phyloP scores from a whole-genome alignment of 2,329 filamentous ascomycete genomes.

The Coniella lustricola region DNA sequence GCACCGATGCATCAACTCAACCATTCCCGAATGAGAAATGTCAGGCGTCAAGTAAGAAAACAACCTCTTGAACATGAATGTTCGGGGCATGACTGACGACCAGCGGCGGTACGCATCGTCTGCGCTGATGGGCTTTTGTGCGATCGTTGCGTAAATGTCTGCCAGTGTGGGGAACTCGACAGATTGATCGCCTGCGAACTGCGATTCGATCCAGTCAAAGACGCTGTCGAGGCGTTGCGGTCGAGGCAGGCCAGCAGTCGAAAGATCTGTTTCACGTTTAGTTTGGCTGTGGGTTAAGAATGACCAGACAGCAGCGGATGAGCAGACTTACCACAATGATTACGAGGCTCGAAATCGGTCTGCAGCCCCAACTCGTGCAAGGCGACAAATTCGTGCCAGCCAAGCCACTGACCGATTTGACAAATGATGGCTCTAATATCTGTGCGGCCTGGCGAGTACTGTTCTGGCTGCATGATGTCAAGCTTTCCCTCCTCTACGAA shows the following conservation, averaged over 20 bases:
- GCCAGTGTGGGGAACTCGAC: slow-evolving; percentile 35
- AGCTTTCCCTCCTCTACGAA: slow-evolving; percentile 87
- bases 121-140: slow-evolving; percentile 29
- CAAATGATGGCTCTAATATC: slow-evolving; percentile 67
- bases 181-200: slow-evolving; percentile 32
- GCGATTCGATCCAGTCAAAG: slow-evolving; percentile 47
- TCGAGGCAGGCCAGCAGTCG: slow-evolving; percentile 19
- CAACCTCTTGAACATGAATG: slow-evolving; percentile 61
- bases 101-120: slow-evolving; percentile 32
- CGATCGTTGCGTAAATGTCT: slow-evolving; percentile 37
- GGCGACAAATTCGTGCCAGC: slow-evolving; percentile 50
- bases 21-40: slow-evolving; percentile 52
- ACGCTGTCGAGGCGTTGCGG: slow-evolving; percentile 30
- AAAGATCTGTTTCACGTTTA: slow-evolving; percentile 22
- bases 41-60: slow-evolving; percentile 50
- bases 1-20: slow-evolving; percentile 66
- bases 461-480: slow-evolving; percentile 47
- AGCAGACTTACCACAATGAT: slow-evolving; percentile 33
- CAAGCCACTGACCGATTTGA: slow-evolving; percentile 77
- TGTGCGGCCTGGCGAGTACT: slow-evolving; percentile 34
- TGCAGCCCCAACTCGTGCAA: slow-evolving; percentile 49
- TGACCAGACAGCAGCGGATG: background rate
- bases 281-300: slow-evolving; percentile 3
- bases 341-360: slow-evolving; percentile 33
- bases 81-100: slow-evolving; percentile 54